Percentiles rank a stretch among this genome's conserved stretches.
Conservation (phyloP, 495 filamentous ascomycete genomes). For the Daldinia grandis region DNA sequence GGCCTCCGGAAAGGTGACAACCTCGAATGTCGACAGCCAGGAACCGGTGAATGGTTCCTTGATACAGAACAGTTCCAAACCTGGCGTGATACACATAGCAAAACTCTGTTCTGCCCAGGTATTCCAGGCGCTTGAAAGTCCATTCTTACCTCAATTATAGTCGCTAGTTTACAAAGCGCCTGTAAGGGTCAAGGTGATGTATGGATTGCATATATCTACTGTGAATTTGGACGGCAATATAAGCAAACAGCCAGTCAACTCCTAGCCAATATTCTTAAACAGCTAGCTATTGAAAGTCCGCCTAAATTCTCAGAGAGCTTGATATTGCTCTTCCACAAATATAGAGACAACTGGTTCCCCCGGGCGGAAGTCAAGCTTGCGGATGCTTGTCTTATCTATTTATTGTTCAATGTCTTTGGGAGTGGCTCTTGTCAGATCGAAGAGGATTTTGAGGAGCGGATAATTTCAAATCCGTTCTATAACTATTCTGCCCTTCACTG, state of each 20-base stretch:
- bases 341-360: neutral
- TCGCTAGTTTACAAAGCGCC: neutral
- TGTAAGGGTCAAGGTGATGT: neutral
- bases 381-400: neutral
- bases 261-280: conserved; percentile 43
- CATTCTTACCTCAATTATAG: neutral
- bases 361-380: neutral
- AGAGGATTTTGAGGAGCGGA: neutral
- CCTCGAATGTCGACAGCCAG: neutral
- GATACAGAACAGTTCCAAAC: neutral
- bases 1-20: neutral
- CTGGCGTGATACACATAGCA: neutral
- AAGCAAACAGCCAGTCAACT: conserved; percentile 43
- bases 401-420: neutral
- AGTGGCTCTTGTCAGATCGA: neutral
- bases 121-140: neutral
- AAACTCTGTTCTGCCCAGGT: neutral
- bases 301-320: conserved; percentile 36
- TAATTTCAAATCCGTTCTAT: neutral
- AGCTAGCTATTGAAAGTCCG: conserved; percentile 39
- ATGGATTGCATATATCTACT: conserved; percentile 54
- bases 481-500: neutral
- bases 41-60: neutral
- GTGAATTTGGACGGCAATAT: conserved; percentile 41
- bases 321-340: conserved; percentile 38